Conservation (phyloP, 805 yeast species). For the Spathaspora gorwiae region DNA sequence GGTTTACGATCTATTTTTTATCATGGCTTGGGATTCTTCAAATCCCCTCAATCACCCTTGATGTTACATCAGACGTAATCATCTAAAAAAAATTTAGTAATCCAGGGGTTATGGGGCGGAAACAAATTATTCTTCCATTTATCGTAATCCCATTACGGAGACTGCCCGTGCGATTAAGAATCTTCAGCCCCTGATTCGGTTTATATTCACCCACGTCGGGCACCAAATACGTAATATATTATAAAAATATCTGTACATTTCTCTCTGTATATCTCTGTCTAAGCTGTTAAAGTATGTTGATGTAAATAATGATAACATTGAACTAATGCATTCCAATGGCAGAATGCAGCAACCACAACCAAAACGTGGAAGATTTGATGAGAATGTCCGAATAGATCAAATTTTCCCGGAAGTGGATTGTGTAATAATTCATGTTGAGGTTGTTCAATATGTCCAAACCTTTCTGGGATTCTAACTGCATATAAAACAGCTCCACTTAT, state of each 20-base stretch:
- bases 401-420: conserved; percentile 25
- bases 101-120: no score
- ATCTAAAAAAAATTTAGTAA: no score
- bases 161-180: no score
- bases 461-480: conserved; percentile 77
- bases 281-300: conserved; percentile 3
- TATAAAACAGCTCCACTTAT: conserved; percentile 76
- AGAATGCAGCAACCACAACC: conserved; percentile 72
- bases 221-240: neutral
- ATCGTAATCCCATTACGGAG: no score
- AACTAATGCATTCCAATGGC: conserved; percentile 64
- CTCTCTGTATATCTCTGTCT: neutral
- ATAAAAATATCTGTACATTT: neutral
- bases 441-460: conserved; percentile 32
- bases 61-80: no score
- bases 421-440: conserved; percentile 10
- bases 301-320: conserved; percentile 53
- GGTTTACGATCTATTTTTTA: no score
- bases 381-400: conserved; percentile 72
- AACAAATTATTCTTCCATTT: no score
- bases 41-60: no score
- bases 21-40: no score
- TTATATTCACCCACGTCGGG: neutral
- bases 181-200: neutral
- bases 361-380: conserved; percentile 80